Base-by-base conservation (phyloP, 176 grass and related monocot genomes). In the Triticum dicoccoides region DNA sequence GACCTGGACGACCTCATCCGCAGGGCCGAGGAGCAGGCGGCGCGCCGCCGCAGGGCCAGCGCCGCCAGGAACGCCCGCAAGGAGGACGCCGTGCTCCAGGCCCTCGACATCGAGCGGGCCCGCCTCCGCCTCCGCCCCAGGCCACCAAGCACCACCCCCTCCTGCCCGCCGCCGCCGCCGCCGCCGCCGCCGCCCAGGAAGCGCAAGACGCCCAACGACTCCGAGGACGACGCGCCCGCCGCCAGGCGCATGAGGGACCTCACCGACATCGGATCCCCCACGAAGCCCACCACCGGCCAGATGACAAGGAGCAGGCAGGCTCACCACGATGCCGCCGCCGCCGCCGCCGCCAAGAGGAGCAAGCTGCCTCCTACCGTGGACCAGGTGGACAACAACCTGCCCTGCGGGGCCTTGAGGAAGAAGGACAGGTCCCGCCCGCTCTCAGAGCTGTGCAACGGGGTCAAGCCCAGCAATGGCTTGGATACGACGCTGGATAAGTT, bases 141-240 rank as follows among this genome's bases (percentile, higher is more conserved):
- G 0, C 5, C 51, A 9, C 24, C 42, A 18, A 11, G 8, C 38
- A 23, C 69, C 34, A 4, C 32, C 38, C 51, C 25, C 52, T 78
- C 41, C 23, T 12, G 12, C 71, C 65, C 79, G 0, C 44, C 44
- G 44, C 44, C 44, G 0, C 44, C 44, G 44, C 44, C 44, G 0
- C 4, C 34, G 39, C 39, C 39, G 44, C 24, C 58, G 5, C 47
- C 35, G 27, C 54, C 54, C 54, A 90, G 77, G 84, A 91, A 88
- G 79, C 85, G 90, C 83, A 91, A 82, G 78, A 92, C 93, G 3
- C 93, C 93, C 71, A 87, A 92, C 79, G 91, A 95, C 78, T 95
- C 81, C 3, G 93, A 95, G 78, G 93, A 92, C 33, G 84, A 95
- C 79, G 45, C 34, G 1, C 79, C 81, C 44, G 18, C 18, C 85